Percentiles rank a stretch among this genome's conserved stretches.
Conservation (phyloP, 2,329 filamentous ascomycete species). For the Thielaviopsis musarum region DNA sequence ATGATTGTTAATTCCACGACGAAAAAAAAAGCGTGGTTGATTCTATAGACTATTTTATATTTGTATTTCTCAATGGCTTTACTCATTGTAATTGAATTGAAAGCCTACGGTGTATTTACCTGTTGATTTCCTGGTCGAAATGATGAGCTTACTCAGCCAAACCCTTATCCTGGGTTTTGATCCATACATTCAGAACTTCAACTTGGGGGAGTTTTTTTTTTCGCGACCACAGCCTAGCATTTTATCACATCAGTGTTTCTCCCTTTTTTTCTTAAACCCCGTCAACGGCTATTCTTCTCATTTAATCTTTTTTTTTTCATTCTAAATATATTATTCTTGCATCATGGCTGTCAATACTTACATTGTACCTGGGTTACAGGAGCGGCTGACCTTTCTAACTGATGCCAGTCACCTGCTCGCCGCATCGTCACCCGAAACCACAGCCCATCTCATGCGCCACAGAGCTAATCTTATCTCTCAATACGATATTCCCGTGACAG, state of each 20-base stretch:
- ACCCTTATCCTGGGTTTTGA: background rate
- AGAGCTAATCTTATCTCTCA: conserved; percentile 32
- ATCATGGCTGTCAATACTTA: background rate
- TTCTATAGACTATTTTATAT: background rate
- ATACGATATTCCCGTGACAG: conserved; percentile 26
- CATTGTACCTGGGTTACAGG: background rate
- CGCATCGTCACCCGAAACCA: conserved; percentile 34
- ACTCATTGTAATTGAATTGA: background rate
- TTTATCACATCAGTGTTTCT: background rate
- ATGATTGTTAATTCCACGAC: background rate
- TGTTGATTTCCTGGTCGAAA: background rate
- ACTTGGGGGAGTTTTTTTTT: background rate
- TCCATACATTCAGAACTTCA: background rate
- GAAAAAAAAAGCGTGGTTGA: background rate
- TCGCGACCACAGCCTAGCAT: background rate
- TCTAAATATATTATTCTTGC: background rate
- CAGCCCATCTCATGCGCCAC: conserved; percentile 40
- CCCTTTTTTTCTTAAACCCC: no score
- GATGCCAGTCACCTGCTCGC: conserved; percentile 42
- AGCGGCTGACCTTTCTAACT: conserved; percentile 22
- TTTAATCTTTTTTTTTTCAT: background rate
- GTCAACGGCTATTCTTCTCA: no score
- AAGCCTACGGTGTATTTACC: background rate
- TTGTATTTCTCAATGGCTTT: background rate
- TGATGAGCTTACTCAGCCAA: background rate